Base-by-base conservation (phyloP, 148 eudicot genomes). In the Rhododendron kiyosumense region DNA sequence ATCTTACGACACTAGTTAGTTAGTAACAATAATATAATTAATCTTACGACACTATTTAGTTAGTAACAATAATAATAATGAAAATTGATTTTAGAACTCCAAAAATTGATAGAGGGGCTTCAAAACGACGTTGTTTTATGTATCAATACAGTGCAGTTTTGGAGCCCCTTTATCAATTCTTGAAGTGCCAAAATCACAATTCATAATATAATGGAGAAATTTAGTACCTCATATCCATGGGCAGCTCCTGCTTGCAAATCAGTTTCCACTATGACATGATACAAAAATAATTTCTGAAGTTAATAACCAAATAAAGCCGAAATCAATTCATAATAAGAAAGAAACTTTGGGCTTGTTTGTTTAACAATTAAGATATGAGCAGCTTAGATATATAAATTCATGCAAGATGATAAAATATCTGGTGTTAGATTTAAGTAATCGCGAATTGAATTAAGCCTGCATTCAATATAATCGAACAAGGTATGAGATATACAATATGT, bases 201-300 rank as follows among this genome's bases (percentile, higher is more conserved):
- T 45, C 48, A 45, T 45, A 45, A 45, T 45, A 45, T 10, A 45
- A 7, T 7, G 48, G 59, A 45, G 41, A 73, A 30, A 78, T 54
- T 28, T 91, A 41, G 0, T 6, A 96, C 99, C 96, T 93, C 96
- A 43, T 87, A 95, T 87, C 93, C 86, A 54, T 96, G 96, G 86
- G 89, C 85, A 26, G 99, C 98, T 86, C 99, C 99, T 22, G 99
- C 99, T 90, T 96, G 98, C 89, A 96, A 85, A 86, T 95, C 99
- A 78, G 99, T 96, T 86, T 95, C 98, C 95, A 96, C 99, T 96
- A 92, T 15, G 67, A 81, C 49, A 85, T 26, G 46, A 43, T 41
- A 46, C 36, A 46, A 32, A 41, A 41, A 41, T 41, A 41, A 41
- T 41, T 41, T 41, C 45, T 41, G 45, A 5, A 41, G 45, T 41